Evolutionary conservation across 768 basidiomycete genomes (phyloP), one percentile per base, ranked within the genome.

Genomic region (Boletellus ananas): DNA sequence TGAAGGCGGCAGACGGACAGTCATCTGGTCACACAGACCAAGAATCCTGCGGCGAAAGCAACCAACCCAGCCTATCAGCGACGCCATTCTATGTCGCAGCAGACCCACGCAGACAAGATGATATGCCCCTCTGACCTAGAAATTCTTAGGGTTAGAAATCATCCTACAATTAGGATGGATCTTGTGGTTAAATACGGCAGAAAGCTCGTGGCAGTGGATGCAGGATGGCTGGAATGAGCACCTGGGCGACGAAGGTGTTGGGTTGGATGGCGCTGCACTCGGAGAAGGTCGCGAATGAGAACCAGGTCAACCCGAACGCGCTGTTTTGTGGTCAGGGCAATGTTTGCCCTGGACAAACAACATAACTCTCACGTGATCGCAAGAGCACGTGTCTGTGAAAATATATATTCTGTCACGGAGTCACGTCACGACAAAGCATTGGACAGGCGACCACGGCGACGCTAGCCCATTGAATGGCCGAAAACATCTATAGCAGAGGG

Each of bases 401-500:
- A 52, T 25, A 21, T 25, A 21, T n/a, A 4, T 0, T 33, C 4
- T 43, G 60, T 65, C 54, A 63, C 61, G 7, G 34, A 1, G 62
- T 63, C 63, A 63, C 62, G 55, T 62, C 62, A 63, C 62, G 36
- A 29, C 18, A n/a, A 34, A 20, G 37, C 27, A n/a, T n/a, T n/a
- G n/a, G n/a, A n/a, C n/a, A n/a, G n/a, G 55, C 57, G 52, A 61
- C 55, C 33, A 46, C 57, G 34, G 55, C 55, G 49, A 57, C 50
- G 43, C 46, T 49, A 64, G 65, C 60, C 66, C 58, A 62, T 89
- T 88, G 85, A 70, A 91, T 91, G 89, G 87, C 89, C 68, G 89
- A 91, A 76, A 90, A 90, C 75, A 87, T 90, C 64, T 91, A 90
- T 75, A 87, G 84, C 79, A 90, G 86, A 70, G 89, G 89, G 54